Evolutionary conservation across 257 asterid genomes (phyloP), one percentile per base, ranked within the genome.

Genomic region (Ophiorrhiza pumila): DNA sequence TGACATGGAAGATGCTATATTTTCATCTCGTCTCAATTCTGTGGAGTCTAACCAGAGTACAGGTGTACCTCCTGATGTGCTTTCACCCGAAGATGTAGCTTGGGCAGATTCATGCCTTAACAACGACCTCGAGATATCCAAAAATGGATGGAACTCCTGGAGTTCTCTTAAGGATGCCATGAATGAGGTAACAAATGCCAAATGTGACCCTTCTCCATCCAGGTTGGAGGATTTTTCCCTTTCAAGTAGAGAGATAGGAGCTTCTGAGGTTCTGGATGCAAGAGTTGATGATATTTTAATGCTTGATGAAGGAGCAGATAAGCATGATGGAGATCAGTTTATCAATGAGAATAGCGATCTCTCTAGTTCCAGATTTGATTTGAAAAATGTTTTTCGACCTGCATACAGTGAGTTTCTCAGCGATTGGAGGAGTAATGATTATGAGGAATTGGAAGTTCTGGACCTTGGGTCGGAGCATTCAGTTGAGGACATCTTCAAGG

Each of bases 91-190:
- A 81, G 97, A 92, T 80, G 45, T 83, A 65, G 91, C 86, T 32
- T 92, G 97, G 96, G 97, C 81, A 2, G 86, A 84, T 74, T 92
- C 96, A 67, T 90, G 95, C 75, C 79, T 92, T 68, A 79, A 65
- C 74, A 74, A 74, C 73, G 96, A 88, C 71, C 82, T 82, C 1
- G 83, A 81, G 65, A 29, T 70, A 68, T 76, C 75, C 14, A 84
- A 77, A 31, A 60, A 39, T 17, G 83, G 76, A 76, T 88, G 91
- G 71, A 56, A 49, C 18, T 49, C 55, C 75, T 69, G 74, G 90
- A 47, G 76, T 74, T 78, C 86, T 57, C 77, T 81, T 31, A 76
- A 69, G 68, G 77, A 75, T 4, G 86, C 92, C 11, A 77, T 82
- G 68, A 57, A 76, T 41, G 86, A 77, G 65, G 74, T 82, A 37